phyloP scores from a whole-genome alignment of 768 basidiomycete species.

The Podaxis rugospora region DNA sequence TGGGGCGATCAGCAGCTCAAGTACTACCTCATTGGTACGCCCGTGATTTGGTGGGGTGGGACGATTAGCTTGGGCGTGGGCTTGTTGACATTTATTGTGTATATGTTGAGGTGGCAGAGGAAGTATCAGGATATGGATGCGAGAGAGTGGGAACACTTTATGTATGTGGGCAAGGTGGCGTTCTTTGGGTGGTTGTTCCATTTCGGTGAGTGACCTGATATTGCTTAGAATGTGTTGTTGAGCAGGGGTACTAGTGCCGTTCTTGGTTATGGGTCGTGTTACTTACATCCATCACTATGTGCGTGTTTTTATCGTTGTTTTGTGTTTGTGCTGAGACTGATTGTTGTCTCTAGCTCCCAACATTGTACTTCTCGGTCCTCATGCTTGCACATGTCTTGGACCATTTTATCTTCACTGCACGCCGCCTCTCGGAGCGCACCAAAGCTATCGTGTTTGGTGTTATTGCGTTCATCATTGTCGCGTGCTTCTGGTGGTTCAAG shows the following conservation, averaged over 20 bases:
- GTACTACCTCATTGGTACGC: slow-evolving; percentile 93
- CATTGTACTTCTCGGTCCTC: slow-evolving; percentile 93
- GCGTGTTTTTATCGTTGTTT: slow-evolving; percentile 27
- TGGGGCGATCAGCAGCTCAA: slow-evolving; percentile 88
- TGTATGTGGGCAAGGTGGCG: slow-evolving; percentile 90
- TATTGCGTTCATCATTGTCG: slow-evolving; percentile 53
- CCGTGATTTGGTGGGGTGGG: slow-evolving; percentile 87
- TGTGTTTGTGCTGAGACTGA: slow-evolving; percentile 5
- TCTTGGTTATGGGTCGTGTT: slow-evolving; percentile 96
- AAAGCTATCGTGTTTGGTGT: slow-evolving; percentile 73
- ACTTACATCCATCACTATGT: slow-evolving; percentile 98
- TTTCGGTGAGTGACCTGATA: slow-evolving; percentile 52
- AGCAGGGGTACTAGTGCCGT: slow-evolving; percentile 60
- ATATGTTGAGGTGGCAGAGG: slow-evolving; percentile 80
- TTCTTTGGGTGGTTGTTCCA: slow-evolving; percentile 92
- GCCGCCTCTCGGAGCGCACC: slow-evolving; percentile 52
- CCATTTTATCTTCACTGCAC: slow-evolving; percentile 85
- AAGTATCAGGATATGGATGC: slow-evolving; percentile 90
- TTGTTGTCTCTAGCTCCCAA: slow-evolving; percentile 62
- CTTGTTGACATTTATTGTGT: slow-evolving; percentile 51
- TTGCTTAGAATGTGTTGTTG: not conserved
- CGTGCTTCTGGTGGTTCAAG: slow-evolving; percentile 95
- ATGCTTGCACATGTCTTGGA: slow-evolving; percentile 90
- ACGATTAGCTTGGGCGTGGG: slow-evolving; percentile 59
- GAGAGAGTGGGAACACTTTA: slow-evolving; percentile 94